Conservation (phyloP, 768 basidiomycete genomes). For the Auricularia sp. region DNA sequence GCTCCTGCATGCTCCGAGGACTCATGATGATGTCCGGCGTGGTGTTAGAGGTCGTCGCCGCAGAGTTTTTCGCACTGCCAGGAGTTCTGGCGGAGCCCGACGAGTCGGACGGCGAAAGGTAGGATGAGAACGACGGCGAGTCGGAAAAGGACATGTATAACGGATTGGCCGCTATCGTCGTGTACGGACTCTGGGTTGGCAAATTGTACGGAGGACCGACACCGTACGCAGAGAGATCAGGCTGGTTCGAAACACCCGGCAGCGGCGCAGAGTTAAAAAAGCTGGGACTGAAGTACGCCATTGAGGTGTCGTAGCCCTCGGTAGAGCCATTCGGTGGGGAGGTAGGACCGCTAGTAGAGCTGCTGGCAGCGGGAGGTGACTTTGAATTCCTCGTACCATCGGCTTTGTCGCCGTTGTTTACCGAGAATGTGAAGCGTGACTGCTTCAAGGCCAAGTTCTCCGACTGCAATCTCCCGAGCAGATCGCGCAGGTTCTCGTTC, state of each 20-base stretch:
- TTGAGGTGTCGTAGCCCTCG: constrained; percentile 4
- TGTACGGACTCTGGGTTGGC: constrained; percentile 45
- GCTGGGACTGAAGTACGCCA: constrained; percentile 3
- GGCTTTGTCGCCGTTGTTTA: constrained; percentile 22
- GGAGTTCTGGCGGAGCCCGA: constrained; percentile 6
- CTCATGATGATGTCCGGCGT: not conserved
- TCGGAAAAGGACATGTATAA: constrained; percentile 74
- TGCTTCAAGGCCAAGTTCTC: constrained; percentile 82
- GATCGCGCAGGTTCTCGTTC: constrained; percentile 83
- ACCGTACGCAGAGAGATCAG: constrained; percentile 33
- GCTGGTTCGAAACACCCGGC: constrained; percentile 28
- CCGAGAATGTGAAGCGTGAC: constrained; percentile 71
- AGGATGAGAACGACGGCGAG: constrained; percentile 18
- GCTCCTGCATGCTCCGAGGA: not conserved
- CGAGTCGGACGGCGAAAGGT: constrained; percentile 20
- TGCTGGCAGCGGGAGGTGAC: constrained; percentile 19
- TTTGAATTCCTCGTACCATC: not conserved
- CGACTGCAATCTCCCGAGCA: constrained; percentile 72
- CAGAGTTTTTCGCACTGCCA: not conserved
- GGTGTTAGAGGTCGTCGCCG: not conserved
- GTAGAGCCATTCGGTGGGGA: constrained; percentile 7
- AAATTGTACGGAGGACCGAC: constrained; percentile 42
- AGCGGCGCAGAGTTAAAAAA: constrained; percentile 19
- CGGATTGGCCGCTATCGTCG: constrained; percentile 75
- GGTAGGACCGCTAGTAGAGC: constrained; percentile 15